Percentiles rank a stretch among this genome's conserved stretches.
These are phyloP conservation scores for Lagenidium giganteum DNA, from an alignment of 352 stramenopile species.

Conservation along the genomic window DNA sequence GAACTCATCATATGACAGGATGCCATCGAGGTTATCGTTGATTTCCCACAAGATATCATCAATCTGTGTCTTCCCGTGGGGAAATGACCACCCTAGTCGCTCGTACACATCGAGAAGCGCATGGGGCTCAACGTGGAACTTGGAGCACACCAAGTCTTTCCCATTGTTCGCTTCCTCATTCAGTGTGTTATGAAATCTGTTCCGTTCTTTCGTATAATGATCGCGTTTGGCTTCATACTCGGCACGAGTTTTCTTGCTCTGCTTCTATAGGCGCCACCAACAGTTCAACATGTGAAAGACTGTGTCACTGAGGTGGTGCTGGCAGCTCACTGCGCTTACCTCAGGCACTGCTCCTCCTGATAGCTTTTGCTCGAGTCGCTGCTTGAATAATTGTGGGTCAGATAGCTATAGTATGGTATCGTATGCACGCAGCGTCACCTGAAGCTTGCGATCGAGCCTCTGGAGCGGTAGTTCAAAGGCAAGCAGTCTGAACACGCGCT, in stretches of 20 bases:
- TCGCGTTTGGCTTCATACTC: conserved; percentile 27
- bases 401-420: too few species aligned
- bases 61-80: conserved; percentile 30
- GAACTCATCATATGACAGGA: conserved; percentile 57
- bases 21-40: conserved; percentile 50
- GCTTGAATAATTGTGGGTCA: background rate
- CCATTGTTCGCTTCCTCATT: conserved; percentile 47
- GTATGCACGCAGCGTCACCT: conserved; percentile 19
- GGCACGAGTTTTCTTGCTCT: conserved; percentile 3
- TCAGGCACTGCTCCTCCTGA: conserved; percentile 29
- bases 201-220: conserved; percentile 26
- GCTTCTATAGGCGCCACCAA: background rate
- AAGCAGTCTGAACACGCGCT: conserved; percentile 48
- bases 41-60: conserved; percentile 64
- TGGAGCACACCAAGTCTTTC: conserved; percentile 32
- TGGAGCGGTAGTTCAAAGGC: conserved; percentile 44
- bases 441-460: conserved; percentile 39
- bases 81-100: conserved; percentile 25
- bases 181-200: conserved; percentile 27
- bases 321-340: conserved; percentile 8
- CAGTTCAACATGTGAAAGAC: too few species aligned
- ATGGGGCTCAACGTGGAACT: conserved; percentile 37
- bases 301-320: background rate
- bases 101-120: conserved; percentile 40
- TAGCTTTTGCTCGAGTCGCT: conserved; percentile 27